Base-by-base conservation (phyloP, 129 eudicot species). In the Calendula officinalis region DNA sequence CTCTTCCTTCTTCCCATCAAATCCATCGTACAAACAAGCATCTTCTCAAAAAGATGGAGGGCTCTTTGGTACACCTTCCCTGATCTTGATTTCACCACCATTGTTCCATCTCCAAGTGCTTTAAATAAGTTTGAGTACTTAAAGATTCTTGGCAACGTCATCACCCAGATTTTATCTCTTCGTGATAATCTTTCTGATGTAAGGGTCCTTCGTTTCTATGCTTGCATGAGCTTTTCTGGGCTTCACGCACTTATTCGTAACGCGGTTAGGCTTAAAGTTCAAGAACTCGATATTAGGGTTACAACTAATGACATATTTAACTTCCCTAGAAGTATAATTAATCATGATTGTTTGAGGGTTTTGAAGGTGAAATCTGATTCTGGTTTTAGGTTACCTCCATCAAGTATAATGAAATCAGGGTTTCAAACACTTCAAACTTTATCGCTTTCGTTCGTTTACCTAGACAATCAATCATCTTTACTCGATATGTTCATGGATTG, bases 41-140 rank as follows among this genome's bases (percentile, higher is more conserved):
- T 83, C 13, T 54, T 90, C 8, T 90, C 97, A 0, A 81, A 79
- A 62, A 35, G 89, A 27, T 90, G 95, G 95, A 74, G 67, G 51
- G 8, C 69, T 58, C 41, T 90, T 5, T 90, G 97, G 95, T 60
- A 78, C 65, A 64, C 88, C 6, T 81, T 78, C 48, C 97, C 97
- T 0, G 90, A 85, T 77, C 88, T 90, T 10, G 97, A 90, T 58
- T 86, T 90, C 75, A 83, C 94, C 48, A 68, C 83, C 38, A 6
- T 77, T 38, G 36, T 71, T 12, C 16, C 59, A 13, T 32, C 36
- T 37, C 35, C 42, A 16, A 45, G 17, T 17, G 52, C 49, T 17
- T 4, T 7, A 15, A 5, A 39, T 55, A 67, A 40, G 56, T 7
- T 13, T 47, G 15, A n/a, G 16, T 13, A 30, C 55, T 76, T 39